These are phyloP conservation scores for Capsicum chinense DNA, from an alignment of 257 asterid genomes.

Conservation along the genomic window DNA sequence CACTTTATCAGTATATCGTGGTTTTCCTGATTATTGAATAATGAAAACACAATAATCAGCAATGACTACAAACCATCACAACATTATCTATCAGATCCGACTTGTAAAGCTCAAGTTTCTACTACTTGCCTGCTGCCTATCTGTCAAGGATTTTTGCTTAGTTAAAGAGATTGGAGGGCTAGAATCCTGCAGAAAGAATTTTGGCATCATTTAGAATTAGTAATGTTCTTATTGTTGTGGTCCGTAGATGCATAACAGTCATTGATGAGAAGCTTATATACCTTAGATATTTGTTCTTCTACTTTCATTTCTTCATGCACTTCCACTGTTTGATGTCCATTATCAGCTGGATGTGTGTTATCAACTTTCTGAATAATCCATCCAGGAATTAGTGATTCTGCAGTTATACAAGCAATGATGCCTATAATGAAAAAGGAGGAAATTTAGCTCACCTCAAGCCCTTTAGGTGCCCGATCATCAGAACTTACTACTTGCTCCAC, in stretches of 20 bases:
- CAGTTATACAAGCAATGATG: constrained; percentile 30
- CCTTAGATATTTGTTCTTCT: constrained; percentile 54
- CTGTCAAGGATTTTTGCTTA: constrained; percentile 87
- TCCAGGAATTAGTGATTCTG: constrained; percentile 29
- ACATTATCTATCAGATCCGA: background rate
- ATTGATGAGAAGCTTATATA: constrained; percentile 43
- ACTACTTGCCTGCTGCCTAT: constrained; percentile 80
- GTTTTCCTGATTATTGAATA: constrained; percentile 64
- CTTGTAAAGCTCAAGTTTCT: constrained; percentile 34
- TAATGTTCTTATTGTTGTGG: constrained; percentile 17
- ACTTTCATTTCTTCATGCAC: constrained; percentile 44
- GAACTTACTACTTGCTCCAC: constrained; percentile 55
- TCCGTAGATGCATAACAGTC: constrained; percentile 25
- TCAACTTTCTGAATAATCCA: constrained; percentile 48
- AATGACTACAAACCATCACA: background rate
- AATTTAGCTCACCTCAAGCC: constrained; percentile 51
- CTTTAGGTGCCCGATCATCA: constrained; percentile 43
- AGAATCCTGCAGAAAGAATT: constrained; percentile 56
- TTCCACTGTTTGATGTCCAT: constrained; percentile 46
- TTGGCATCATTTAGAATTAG: constrained; percentile 28
- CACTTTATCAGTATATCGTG: constrained; percentile 81
- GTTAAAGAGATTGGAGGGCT: constrained; percentile 52
- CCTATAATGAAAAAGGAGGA: background rate
- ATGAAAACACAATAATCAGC: background rate
- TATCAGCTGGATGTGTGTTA: constrained; percentile 52